These are phyloP conservation scores for Talaromyces sp. DNA, from an alignment of 2,329 filamentous ascomycete species.

Conservation along the genomic window DNA sequence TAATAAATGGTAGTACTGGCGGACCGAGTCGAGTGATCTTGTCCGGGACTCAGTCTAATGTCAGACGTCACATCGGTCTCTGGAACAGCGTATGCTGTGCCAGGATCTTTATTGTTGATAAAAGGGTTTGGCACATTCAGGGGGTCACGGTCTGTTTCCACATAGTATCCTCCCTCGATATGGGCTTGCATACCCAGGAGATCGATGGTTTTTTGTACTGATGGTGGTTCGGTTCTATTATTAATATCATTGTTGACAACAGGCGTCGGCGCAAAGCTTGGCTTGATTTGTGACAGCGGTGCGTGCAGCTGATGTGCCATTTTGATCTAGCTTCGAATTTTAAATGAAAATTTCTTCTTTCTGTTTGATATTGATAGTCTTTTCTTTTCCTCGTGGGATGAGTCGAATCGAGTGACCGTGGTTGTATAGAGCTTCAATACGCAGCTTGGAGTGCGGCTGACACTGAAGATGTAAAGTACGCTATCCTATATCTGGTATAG, in stretches of 20 bases:
- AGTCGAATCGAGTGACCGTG: background rate
- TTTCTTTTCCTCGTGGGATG: background rate
- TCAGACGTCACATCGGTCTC: slow-evolving; percentile 12
- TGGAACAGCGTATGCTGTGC: slow-evolving; percentile 6
- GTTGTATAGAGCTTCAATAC: background rate
- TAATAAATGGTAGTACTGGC: slow-evolving; percentile 62
- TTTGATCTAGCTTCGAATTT: background rate
- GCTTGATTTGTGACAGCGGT: slow-evolving; percentile 20
- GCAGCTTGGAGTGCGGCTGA: background rate
- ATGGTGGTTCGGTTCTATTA: slow-evolving; percentile 25
- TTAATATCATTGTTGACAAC: background rate
- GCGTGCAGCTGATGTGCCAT: slow-evolving; percentile 16
- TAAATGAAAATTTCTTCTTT: background rate
- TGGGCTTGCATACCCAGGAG: slow-evolving; percentile 50
- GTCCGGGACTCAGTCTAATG: slow-evolving; percentile 9
- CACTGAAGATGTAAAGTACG: background rate
- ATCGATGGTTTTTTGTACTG: slow-evolving; percentile 36
- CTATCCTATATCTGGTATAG: background rate
- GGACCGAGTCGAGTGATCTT: slow-evolving; percentile 43
- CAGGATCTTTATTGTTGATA: slow-evolving; percentile 17
- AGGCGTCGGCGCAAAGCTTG: slow-evolving; percentile 22
- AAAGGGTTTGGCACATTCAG: slow-evolving; percentile 54
- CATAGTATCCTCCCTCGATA: slow-evolving; percentile 61
- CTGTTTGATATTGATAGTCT: background rate
- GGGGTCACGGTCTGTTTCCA: slow-evolving; percentile 55